A percentile compares a stretch with the other conserved stretches of the same genome.
Conservation (phyloP, 495 filamentous ascomycete genomes). For the Talaromyces thailandensis region DNA sequence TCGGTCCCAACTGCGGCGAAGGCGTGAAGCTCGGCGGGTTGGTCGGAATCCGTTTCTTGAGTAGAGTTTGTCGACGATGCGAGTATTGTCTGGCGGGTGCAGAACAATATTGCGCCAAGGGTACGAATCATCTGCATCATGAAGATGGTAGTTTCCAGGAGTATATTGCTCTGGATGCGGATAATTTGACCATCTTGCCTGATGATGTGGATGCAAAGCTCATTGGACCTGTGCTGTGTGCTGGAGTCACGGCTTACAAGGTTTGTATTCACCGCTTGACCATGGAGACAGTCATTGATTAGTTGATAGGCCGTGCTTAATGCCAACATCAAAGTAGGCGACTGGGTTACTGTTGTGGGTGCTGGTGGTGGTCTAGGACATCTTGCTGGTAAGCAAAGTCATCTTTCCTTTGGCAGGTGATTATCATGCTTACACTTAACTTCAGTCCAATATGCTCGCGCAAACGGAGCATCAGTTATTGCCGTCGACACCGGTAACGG, state of each 20-base stretch:
- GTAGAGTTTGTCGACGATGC: slow-evolving; percentile 38
- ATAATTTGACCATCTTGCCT: slow-evolving; percentile 35
- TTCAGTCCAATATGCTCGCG: slow-evolving; percentile 39
- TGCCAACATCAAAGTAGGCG: slow-evolving; percentile 26
- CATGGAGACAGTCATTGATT: background rate
- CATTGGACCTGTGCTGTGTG: slow-evolving; percentile 38
- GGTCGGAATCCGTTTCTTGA: slow-evolving; percentile 39
- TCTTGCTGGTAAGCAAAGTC: slow-evolving; percentile 25
- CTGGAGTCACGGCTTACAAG: slow-evolving; percentile 25
- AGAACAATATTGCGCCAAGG: slow-evolving; percentile 35
- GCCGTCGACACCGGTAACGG: slow-evolving; percentile 33
- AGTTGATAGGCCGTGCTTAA: slow-evolving; percentile 27
- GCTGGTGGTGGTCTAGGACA: slow-evolving; percentile 43
- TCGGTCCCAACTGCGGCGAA: slow-evolving; percentile 23
- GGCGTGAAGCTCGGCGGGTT: slow-evolving; percentile 29
- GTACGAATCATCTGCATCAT: slow-evolving; percentile 41
- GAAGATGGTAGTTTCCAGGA: slow-evolving; percentile 33
- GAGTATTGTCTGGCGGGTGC: slow-evolving; percentile 37
- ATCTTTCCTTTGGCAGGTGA: background rate
- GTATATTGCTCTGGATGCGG: slow-evolving; percentile 37
- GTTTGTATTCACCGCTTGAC: background rate
- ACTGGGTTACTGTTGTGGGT: slow-evolving; percentile 38
- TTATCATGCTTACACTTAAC: background rate
- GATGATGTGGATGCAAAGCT: slow-evolving; percentile 35
- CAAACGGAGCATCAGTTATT: slow-evolving; percentile 35